phyloP scores from a whole-genome alignment of 2,329 filamentous ascomycete genomes.

The Aspergillus tanneri region DNA sequence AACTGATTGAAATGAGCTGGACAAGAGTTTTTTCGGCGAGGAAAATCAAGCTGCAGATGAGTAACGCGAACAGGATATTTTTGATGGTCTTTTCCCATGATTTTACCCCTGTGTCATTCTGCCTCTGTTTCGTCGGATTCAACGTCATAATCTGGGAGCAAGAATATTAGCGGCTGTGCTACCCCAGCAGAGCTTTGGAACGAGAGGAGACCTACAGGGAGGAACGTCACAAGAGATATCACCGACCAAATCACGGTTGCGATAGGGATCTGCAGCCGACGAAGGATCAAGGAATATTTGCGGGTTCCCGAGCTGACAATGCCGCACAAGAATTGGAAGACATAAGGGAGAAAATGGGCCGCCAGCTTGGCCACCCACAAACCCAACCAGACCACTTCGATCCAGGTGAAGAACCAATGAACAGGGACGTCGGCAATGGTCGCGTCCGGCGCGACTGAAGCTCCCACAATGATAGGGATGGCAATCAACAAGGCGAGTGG shows the following conservation, averaged over 20 bases:
- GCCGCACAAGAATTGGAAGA: conserved; percentile 62
- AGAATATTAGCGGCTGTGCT: not conserved
- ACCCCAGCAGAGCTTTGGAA: conserved; percentile 10
- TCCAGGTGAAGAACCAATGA: conserved; percentile 64
- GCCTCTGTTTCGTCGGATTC: conserved; percentile 38
- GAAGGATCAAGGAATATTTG: conserved; percentile 62
- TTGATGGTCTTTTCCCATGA: conserved; percentile 57
- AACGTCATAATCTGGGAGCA: conserved; percentile 43
- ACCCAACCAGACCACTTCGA: conserved; percentile 64
- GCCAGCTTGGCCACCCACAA: conserved; percentile 63
- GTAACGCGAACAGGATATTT: conserved; percentile 58
- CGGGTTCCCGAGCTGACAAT: conserved; percentile 64
- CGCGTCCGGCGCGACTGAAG: conserved; percentile 48
- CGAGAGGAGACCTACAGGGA: conserved; percentile 42
- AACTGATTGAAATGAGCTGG: conserved; percentile 66
- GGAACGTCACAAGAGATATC: conserved; percentile 59
- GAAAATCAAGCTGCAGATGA: conserved; percentile 58
- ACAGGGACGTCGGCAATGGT: conserved; percentile 57
- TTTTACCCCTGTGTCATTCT: conserved; percentile 34
- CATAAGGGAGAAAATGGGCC: conserved; percentile 56
- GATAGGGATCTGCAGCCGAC: conserved; percentile 59
- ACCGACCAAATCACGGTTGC: conserved; percentile 62
- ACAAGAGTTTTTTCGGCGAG: conserved; percentile 60
- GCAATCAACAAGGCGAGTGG: conserved; percentile 59
- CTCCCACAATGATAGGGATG: conserved; percentile 63